Base-by-base conservation (phyloP, 768 basidiomycete species). In the Mycena epipterygia region DNA sequence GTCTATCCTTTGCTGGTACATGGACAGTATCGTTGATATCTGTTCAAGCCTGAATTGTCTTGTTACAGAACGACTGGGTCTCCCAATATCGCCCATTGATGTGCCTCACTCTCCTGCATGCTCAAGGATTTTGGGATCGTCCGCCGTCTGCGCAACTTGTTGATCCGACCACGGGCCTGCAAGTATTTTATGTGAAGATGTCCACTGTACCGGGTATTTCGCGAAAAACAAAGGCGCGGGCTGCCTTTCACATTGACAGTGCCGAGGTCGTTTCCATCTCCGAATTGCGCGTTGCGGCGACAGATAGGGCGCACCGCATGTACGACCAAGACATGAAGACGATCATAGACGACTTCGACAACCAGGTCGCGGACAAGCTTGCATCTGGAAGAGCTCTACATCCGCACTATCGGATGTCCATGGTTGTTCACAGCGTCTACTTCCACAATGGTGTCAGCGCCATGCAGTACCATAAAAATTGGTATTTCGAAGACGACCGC, bases 381-480 rank as follows among this genome's bases (percentile, higher is more conserved):
- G 17, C 57, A 14, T 52, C 49, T 41, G 51, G 58, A 13, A n/a
- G 1, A 19, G 39, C 56, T 8, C 57, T 58, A 12, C 27, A 33
- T 19, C 52, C 67, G 1, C 42, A 55, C 16, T 48, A 46, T 37
- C 59, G 67, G 25, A 12, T 61, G 2, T 35, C 30, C 32, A 68
- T 68, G 59, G 59, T 62, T 32, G 46, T 68, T 46, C 67, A 68
- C 14, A 53, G 32, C 12, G n/a, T 68, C 35, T 25, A 53, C 59
- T 68, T 68, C 27, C 49, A 37, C 42, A 61, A 68, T 21, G 52
- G 67, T 23, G 14, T 61, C 42, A 37, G 23, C 17, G 58, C 49
- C 21, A 61, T 53, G 51, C 9, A 1, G 21, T 68, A 32, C 42
- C 58, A 44, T 41, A 68, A 61, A 41, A 61, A 61, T 37, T 68